Conservation (phyloP, 2,329 filamentous ascomycete species). For the Fusarium torreyae region DNA sequence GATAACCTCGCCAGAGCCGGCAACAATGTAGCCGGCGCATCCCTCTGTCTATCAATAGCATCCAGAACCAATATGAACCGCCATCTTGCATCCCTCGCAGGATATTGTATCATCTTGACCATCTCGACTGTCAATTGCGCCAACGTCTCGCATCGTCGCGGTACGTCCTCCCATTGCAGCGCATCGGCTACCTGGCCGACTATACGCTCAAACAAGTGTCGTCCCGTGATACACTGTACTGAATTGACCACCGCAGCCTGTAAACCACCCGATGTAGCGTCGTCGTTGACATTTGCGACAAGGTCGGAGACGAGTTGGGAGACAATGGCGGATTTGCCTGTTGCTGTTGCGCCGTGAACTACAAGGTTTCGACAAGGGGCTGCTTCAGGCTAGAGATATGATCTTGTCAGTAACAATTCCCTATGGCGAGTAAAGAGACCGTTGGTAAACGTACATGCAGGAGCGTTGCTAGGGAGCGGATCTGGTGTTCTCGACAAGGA, state of each 20-base stretch:
- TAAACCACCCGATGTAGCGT: constrained; percentile 54
- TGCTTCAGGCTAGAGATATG: constrained; percentile 67
- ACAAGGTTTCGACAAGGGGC: constrained; percentile 82
- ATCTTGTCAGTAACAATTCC: constrained; percentile 3
- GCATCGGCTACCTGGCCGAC: constrained; percentile 71
- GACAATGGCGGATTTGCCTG: constrained; percentile 85
- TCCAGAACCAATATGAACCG: constrained; percentile 90
- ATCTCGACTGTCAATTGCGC: constrained; percentile 83
- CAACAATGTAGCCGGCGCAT: constrained; percentile 83
- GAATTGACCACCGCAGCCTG: constrained; percentile 76
- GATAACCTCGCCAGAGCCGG: constrained; percentile 86
- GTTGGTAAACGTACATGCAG: constrained; percentile 60
- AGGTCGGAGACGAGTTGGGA: constrained; percentile 60
- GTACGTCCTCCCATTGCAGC: constrained; percentile 63
- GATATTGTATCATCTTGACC: constrained; percentile 71
- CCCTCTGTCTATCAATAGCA: constrained; percentile 86
- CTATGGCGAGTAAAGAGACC: background rate
- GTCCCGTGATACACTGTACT: constrained; percentile 81
- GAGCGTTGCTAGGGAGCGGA: constrained; percentile 70
- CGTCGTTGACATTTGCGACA: constrained; percentile 33
- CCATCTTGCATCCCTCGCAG: constrained; percentile 55
- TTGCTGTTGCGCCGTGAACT: constrained; percentile 87
- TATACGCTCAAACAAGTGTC: constrained; percentile 83
- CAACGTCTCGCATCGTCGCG: constrained; percentile 82
- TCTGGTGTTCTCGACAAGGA: constrained; percentile 72